These are phyloP conservation scores for Pleurotus djamor DNA, from an alignment of 768 basidiomycete species.

Conservation along the genomic window DNA sequence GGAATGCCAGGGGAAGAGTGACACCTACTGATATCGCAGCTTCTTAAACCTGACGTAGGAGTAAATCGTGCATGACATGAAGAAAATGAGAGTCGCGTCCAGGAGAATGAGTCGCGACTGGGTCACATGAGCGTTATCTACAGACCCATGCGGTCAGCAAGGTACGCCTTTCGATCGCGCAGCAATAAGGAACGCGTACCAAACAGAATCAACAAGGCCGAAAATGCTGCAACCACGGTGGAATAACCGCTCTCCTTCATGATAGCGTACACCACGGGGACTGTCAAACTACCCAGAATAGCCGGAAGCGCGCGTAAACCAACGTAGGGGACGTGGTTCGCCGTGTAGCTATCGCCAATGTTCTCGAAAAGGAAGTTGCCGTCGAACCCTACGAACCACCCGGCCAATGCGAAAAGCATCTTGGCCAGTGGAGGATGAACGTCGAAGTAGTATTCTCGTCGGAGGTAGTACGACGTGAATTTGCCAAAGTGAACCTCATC, in stretches of 20 bases:
- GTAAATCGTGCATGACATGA: slow-evolving; percentile 93
- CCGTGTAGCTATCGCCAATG: slow-evolving; percentile 92
- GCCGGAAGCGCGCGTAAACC: slow-evolving; percentile 94
- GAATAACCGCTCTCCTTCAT: slow-evolving; percentile 99
- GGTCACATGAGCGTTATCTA: slow-evolving; percentile 94
- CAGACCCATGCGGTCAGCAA: background rate
- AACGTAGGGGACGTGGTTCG: slow-evolving; percentile 86
- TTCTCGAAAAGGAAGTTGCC: slow-evolving; percentile 92
- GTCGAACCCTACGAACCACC: slow-evolving; percentile 96
- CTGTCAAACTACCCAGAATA: slow-evolving; percentile 84
- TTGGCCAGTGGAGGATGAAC: slow-evolving; percentile 98
- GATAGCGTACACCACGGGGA: slow-evolving; percentile 90
- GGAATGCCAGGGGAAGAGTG: background rate
- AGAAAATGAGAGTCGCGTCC: slow-evolving; percentile 92
- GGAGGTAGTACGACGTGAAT: slow-evolving; percentile 94
- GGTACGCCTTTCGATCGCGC: background rate
- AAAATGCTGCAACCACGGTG: slow-evolving; percentile 86
- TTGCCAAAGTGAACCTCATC: slow-evolving; percentile 99
- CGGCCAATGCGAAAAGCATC: slow-evolving; percentile 88
- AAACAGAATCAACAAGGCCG: slow-evolving; percentile 81
- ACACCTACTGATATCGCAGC: slow-evolving; percentile 76
- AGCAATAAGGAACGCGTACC: slow-evolving; percentile 52
- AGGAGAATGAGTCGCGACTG: slow-evolving; percentile 97
- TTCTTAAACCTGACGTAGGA: slow-evolving; percentile 94
- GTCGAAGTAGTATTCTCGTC: slow-evolving; percentile 96